Evolutionary conservation across 306 rosid species (phyloP).

Genomic region (Casuarina equisetifolia): DNA sequence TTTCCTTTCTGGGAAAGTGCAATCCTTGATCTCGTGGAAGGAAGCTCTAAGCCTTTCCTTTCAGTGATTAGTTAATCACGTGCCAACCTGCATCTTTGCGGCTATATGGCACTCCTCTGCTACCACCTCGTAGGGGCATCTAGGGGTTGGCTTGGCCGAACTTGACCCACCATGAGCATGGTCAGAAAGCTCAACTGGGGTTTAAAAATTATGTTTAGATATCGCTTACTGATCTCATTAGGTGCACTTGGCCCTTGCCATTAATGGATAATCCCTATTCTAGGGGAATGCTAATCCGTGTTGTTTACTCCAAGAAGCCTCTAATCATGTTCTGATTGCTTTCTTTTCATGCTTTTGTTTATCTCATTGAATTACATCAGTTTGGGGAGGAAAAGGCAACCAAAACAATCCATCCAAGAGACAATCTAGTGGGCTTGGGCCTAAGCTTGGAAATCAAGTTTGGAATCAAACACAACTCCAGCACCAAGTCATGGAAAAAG

Average conservation of each 20-base stretch:
- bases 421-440: background rate
- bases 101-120: conserved; percentile 21
- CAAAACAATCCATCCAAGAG: background rate
- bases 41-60: conserved; percentile 24
- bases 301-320: no score
- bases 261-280: no score
- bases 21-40: conserved; percentile 31
- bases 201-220: no score
- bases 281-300: no score
- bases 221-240: no score
- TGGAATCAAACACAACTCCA: background rate
- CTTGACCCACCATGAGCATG: background rate
- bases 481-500: background rate
- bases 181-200: no score
- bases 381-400: background rate
- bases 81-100: conserved; percentile 25
- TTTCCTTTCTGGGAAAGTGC: conserved; percentile 22
- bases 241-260: no score
- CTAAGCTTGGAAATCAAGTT: background rate
- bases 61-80: conserved; percentile 23
- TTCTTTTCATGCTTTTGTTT: no score
- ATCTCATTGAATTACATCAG: no score
- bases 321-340: no score
- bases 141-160: background rate
- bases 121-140: background rate